Conservation (phyloP, 2,329 filamentous ascomycete genomes). For the Paracoccidioides brasiliensis region DNA sequence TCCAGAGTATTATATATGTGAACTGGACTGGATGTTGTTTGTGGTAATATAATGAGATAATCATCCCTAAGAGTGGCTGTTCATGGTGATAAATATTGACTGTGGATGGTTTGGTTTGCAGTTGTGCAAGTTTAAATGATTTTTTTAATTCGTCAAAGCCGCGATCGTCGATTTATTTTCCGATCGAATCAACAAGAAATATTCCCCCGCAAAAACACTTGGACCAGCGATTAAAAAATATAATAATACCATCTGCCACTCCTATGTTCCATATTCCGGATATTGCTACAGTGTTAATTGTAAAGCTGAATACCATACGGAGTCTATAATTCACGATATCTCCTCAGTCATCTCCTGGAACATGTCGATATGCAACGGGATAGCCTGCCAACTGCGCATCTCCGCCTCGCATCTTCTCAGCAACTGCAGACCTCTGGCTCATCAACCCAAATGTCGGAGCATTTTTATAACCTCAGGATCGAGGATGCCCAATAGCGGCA, state of each 20-base stretch:
- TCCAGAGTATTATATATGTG: background rate
- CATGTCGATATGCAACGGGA: conserved; percentile 5
- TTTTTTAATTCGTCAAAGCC: too few relatives aligned
- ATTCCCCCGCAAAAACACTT: too few relatives aligned
- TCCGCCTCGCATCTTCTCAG: conserved; percentile 1
- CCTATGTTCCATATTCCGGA: background rate
- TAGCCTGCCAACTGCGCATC: conserved; percentile 1
- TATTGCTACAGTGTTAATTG: background rate
- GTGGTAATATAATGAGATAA: background rate
- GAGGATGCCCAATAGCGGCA: background rate
- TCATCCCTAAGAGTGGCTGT: too few relatives aligned
- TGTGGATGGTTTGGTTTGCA: too few relatives aligned
- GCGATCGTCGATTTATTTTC: too few relatives aligned
- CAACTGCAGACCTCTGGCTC: background rate
- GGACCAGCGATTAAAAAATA: background rate
- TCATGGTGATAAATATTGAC: background rate
- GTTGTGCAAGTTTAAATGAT: too few relatives aligned
- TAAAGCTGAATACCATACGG: background rate
- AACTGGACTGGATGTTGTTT: background rate
- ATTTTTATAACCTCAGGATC: background rate
- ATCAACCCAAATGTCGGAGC: conserved; percentile 1
- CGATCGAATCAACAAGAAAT: too few relatives aligned
- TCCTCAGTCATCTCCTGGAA: background rate
- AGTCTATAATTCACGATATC: background rate
- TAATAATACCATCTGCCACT: background rate